A percentile compares a stretch with the other conserved stretches of the same genome.
Evolutionary conservation across 495 filamentous ascomycete genomes (phyloP).

Genomic region (Penicillium longicatenatum): DNA sequence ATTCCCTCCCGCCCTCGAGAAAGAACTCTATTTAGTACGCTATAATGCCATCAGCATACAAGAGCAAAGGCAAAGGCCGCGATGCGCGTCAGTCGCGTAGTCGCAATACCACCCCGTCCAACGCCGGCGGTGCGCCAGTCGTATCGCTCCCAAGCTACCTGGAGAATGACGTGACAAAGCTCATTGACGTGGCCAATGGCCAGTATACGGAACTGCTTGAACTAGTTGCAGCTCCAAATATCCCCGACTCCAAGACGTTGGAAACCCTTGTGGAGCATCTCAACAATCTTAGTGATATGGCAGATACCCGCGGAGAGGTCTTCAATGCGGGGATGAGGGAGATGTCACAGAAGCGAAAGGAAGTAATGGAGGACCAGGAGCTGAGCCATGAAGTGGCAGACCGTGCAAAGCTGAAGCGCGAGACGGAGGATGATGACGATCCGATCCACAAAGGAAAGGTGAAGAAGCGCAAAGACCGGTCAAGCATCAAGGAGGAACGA

Average conservation of each 20-base stretch:
- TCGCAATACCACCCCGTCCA: slow-evolving; percentile 82
- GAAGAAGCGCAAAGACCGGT: slow-evolving; percentile 56
- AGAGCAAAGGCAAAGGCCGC: slow-evolving; percentile 75
- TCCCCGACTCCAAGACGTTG: slow-evolving; percentile 74
- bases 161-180: slow-evolving; percentile 65
- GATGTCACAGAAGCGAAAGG: slow-evolving; percentile 63
- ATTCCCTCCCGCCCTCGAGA: not conserved
- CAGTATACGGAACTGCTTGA: slow-evolving; percentile 77
- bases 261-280: slow-evolving; percentile 68
- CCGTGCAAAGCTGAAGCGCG: slow-evolving; percentile 52
- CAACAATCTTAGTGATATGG: slow-evolving; percentile 63
- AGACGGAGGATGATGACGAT: slow-evolving; percentile 59
- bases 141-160: slow-evolving; percentile 56
- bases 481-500: slow-evolving; percentile 53
- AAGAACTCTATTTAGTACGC: not conserved
- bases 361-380: slow-evolving; percentile 55
- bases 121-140: slow-evolving; percentile 47
- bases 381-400: slow-evolving; percentile 44
- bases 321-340: slow-evolving; percentile 76
- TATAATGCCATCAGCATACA: slow-evolving; percentile 54
- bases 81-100: slow-evolving; percentile 75
- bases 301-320: slow-evolving; percentile 60
- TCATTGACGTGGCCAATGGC: slow-evolving; percentile 56
- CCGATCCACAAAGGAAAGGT: slow-evolving; percentile 47
- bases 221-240: slow-evolving; percentile 61